phyloP scores from a whole-genome alignment of 2,329 filamentous ascomycete genomes.

The Biscogniauxia mediterranea region DNA sequence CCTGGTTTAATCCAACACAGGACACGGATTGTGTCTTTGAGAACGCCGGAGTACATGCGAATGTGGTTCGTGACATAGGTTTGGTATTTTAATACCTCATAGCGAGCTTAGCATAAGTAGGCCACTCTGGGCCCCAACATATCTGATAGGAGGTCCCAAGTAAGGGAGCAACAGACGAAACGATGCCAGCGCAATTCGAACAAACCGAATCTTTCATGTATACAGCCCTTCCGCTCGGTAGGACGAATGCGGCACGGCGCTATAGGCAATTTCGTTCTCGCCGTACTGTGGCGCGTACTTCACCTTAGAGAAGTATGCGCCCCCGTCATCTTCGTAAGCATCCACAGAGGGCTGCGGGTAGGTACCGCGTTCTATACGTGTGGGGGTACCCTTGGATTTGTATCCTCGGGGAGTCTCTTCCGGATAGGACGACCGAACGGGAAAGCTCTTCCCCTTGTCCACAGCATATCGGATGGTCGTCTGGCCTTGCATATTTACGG shows the following conservation, averaged over 20 bases:
- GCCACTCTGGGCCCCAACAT: background rate
- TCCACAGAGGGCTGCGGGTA: slow-evolving; percentile 16
- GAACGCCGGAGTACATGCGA: slow-evolving; percentile 7
- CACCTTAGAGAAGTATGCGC: slow-evolving; percentile 14
- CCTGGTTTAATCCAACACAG: slow-evolving; percentile 9
- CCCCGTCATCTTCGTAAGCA: slow-evolving; percentile 17
- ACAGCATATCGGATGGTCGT: slow-evolving; percentile 14
- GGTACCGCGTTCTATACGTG: slow-evolving; percentile 15
- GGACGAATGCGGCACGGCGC: slow-evolving; percentile 11
- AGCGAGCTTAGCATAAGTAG: background rate
- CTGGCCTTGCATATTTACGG: slow-evolving; percentile 19
- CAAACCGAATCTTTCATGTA: slow-evolving; percentile 2
- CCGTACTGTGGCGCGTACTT: slow-evolving; percentile 14
- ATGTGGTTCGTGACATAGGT: background rate
- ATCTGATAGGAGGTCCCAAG: background rate
- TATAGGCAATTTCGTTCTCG: slow-evolving; percentile 20
- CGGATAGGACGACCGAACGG: slow-evolving; percentile 6
- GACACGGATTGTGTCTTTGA: background rate
- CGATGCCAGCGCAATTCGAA: slow-evolving; percentile 2
- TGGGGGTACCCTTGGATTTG: slow-evolving; percentile 21
- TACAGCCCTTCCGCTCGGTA: slow-evolving; percentile 12
- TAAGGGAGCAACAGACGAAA: background rate
- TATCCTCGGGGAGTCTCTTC: slow-evolving; percentile 15
- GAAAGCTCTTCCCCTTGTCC: background rate
- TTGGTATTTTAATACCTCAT: slow-evolving; percentile 7